Evolutionary conservation across 2,329 filamentous ascomycete species (phyloP).

Genomic region (Pseudopyrenochaeta lycopersici): DNA sequence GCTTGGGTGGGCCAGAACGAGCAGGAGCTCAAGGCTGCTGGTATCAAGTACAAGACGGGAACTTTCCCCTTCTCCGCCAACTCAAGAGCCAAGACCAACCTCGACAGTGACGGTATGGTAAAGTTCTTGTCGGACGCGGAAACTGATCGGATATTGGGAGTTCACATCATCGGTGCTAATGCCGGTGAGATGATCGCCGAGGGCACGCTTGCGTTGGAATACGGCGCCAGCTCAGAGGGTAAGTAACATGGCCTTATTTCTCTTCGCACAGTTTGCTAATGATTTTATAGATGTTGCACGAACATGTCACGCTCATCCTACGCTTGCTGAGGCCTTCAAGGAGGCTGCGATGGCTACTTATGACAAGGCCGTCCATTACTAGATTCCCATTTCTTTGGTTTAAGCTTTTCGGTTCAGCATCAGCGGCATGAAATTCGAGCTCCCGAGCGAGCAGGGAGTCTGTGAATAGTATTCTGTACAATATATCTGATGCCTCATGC

Average conservation of each 20-base stretch:
- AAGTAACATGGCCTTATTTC: slow-evolving; percentile 61
- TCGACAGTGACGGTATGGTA: slow-evolving; percentile 93
- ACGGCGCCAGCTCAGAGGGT: slow-evolving; percentile 90
- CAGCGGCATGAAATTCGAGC: slow-evolving; percentile 45
- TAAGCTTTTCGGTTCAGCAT: slow-evolving; percentile 39
- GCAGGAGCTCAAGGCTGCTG: slow-evolving; percentile 89
- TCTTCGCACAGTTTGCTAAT: slow-evolving; percentile 22
- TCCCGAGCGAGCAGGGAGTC: slow-evolving; percentile 44
- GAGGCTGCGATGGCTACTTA: slow-evolving; percentile 99
- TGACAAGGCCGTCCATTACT: slow-evolving; percentile 95
- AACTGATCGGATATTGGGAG: slow-evolving; percentile 92
- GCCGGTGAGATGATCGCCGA: slow-evolving; percentile 99
- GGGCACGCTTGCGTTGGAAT: slow-evolving; percentile 92
- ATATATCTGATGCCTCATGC: slow-evolving; percentile 46
- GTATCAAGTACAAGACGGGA: slow-evolving; percentile 91
- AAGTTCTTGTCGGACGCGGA: slow-evolving; percentile 97
- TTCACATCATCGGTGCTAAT: slow-evolving; percentile 95
- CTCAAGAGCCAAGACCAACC: slow-evolving; percentile 98
- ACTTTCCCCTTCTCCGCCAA: slow-evolving; percentile 98
- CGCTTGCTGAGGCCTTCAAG: slow-evolving; percentile 97
- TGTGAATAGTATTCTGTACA: slow-evolving; percentile 53
- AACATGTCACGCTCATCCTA: slow-evolving; percentile 96
- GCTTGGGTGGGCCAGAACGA: slow-evolving; percentile 99
- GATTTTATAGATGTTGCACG: slow-evolving; percentile 57
- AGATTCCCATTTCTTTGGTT: slow-evolving; percentile 40